phyloP scores from a whole-genome alignment of 192 early-diverging fungal genomes.

The Entomortierella lignicola region DNA sequence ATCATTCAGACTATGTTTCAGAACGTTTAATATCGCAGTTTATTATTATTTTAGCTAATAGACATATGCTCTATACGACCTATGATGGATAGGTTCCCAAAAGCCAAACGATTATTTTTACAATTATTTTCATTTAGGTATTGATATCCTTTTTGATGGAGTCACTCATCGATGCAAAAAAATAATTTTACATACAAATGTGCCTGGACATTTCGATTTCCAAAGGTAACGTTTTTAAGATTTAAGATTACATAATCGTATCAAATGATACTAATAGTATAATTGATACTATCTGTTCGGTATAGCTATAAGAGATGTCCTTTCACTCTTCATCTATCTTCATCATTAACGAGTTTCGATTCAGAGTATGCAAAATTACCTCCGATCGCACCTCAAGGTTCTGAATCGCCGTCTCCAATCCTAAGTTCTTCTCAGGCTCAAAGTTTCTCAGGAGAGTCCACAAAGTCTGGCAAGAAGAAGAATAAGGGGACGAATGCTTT shows the following conservation, averaged over 20 bases:
- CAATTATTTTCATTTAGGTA: conserved; percentile 80
- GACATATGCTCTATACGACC: neutral
- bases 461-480: conserved; percentile 10
- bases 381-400: conserved; percentile 24
- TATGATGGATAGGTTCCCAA: conserved; percentile 30
- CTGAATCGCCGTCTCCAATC: conserved; percentile 6
- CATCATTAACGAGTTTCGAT: conserved; percentile 11
- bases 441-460: neutral
- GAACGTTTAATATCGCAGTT: neutral
- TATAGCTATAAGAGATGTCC: conserved; percentile 68
- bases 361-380: conserved; percentile 33
- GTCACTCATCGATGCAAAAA: conserved; percentile 74
- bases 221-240: no score
- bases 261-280: no score
- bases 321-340: conserved; percentile 57
- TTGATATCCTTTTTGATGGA: conserved; percentile 80
- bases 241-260: no score
- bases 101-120: conserved; percentile 78
- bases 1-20: neutral
- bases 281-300: neutral
- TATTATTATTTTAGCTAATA: neutral
- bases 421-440: neutral
- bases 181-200: conserved; percentile 77
- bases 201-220: conserved; percentile 77
- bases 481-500: neutral